Evolutionary conservation across 2,329 filamentous ascomycete species (phyloP), one percentile per base, ranked within the genome.

Genomic region (Arthrobotrys musiformis): DNA sequence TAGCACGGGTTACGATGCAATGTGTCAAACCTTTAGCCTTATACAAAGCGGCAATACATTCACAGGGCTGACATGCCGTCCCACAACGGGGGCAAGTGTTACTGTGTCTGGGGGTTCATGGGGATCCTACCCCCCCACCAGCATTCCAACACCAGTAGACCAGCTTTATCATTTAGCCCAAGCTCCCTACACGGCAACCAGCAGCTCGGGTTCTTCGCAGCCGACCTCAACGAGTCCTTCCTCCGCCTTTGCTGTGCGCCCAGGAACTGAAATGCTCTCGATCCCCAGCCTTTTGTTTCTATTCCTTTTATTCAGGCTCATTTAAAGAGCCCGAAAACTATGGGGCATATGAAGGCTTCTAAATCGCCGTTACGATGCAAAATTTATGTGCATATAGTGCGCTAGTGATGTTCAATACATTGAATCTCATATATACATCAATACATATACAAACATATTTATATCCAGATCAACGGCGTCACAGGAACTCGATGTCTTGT

Each of bases 61-160:
- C 11, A 62, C 40, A 5, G 37, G 58, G 6, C 33, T 62, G 44
- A 62, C 37, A 2, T 62, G 58, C 9, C 35, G 58, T 1, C 6
- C 24, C 15, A 30, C 58, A 4, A 37, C 58, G 15, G 3, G 8
- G 9, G 13, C 37, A 17, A 30, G 11, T 13, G 58, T 22, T 4
- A 62, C 58, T 1, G 58, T 33, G 2, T 33, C 24, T 7, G 58
- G 13, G 2, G 58, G 58, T 4, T 62, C 40, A 4, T 62, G 58
- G 58, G 58, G 22, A 22, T 13, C 58, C 0, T 62, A 30, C 11
- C 17, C 7, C 0, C 58, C 37, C 0, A 46, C 58, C 1, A 62
- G 58, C 13, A 46, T 62, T 6, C 58, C 58, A 1, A 62, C 58
- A 17, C 58, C 58, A 11, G n/a, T 62, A 3, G 17, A 62, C 33